Base-by-base conservation (phyloP, 2,329 filamentous ascomycete genomes). In the Epichloe gansuensis region DNA sequence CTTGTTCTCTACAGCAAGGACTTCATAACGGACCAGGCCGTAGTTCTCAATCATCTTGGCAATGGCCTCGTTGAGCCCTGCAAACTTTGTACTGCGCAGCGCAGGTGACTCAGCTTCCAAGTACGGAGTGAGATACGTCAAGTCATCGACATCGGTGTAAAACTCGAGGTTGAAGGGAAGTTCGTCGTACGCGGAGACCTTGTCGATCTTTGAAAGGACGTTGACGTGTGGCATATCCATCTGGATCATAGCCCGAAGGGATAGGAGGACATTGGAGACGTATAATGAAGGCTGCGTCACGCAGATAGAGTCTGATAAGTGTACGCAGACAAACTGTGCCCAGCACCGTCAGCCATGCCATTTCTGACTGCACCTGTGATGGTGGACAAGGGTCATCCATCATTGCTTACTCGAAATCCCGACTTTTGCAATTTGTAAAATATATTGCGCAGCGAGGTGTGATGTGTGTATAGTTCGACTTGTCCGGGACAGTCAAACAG, bases 171-270 rank as follows among this genome's bases (percentile, higher is more conserved):
- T 95, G 75, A 98, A 96, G 0, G 91, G 89, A 0, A 98, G 76
- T 28, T 88, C 81, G 46, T 88, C 85, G 64, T 95, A 96, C 50
- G 85, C 82, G 38, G 83, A 75, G 51, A 98, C 76, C 65, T 96
- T 96, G 70, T 98, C 93, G 70, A 98, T 95, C 72, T 98, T 98
- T 54, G 91, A 96, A 28, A 98, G 79, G 56, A 98, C 88, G 64
- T 98, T 98, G 59, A 98, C 76, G 65, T 96, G 89, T 1, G 93
- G 90, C 56, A 97, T 86, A 64, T 97, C 93, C 80, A 98, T 91
- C 71, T 97, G 93, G 51, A 98, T 82, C 91, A 98, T 98, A 61
- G 89, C 91, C 59, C 93, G 86, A 58, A 98, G 81, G 52, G 90
- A 91, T 25, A 98, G 83, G 53, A 98, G 83, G 53, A 98, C 78